Conservation (phyloP, 2,329 filamentous ascomycete genomes). For the Hypoxylon sp. region DNA sequence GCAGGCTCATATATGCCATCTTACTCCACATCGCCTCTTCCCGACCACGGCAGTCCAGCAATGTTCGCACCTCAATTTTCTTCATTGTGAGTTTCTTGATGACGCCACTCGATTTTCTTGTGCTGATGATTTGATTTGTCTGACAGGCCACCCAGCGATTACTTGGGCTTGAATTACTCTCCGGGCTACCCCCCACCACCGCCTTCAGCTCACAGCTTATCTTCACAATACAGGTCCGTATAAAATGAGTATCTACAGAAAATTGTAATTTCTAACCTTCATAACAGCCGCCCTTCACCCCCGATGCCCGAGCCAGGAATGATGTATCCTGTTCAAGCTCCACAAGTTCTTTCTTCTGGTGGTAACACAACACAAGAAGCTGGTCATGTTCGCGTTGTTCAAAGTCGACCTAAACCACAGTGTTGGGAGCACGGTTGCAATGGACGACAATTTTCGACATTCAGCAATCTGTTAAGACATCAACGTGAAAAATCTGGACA, state of each 20-base stretch:
- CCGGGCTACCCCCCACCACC: conserved; percentile 54
- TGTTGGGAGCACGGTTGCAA: conserved; percentile 99
- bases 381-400: conserved; percentile 76
- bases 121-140: conserved; percentile 48
- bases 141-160: conserved; percentile 56
- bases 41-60: conserved; percentile 57
- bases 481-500: conserved; percentile 96
- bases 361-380: conserved; percentile 57
- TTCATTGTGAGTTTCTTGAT: conserved; percentile 45
- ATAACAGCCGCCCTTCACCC: conserved; percentile 57
- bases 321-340: conserved; percentile 61
- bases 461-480: conserved; percentile 93
- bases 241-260: background rate
- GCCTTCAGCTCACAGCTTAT: conserved; percentile 51
- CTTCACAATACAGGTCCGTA: conserved; percentile 61
- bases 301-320: conserved; percentile 60
- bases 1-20: conserved; percentile 64
- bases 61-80: conserved; percentile 54
- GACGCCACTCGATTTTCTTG: background rate
- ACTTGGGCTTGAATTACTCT: conserved; percentile 63
- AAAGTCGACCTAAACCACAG: conserved; percentile 89
- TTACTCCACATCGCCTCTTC: conserved; percentile 63
- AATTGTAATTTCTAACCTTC: conserved; percentile 32
- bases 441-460: conserved; percentile 94
- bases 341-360: conserved; percentile 56